Conservation (phyloP, 805 yeast genomes). For the Pichia ethanolica region DNA sequence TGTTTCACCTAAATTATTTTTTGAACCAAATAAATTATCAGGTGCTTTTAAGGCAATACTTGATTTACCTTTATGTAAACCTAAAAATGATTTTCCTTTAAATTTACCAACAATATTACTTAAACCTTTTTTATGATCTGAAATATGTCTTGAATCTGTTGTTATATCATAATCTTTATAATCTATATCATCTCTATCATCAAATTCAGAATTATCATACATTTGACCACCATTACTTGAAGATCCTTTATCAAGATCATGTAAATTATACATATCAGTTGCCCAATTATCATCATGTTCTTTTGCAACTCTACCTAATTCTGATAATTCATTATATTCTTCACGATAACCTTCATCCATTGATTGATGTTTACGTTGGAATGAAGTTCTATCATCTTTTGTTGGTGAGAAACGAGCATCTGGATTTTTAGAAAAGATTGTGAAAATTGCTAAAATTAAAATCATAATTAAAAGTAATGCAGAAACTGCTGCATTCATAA, state of each 20-base stretch:
- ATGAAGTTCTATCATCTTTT: slow-evolving; percentile 85
- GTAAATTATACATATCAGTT: slow-evolving; percentile 47
- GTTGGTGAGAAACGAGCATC: slow-evolving; percentile 86
- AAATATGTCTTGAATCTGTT: neutral
- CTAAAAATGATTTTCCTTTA: slow-evolving; percentile 33
- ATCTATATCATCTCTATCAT: neutral
- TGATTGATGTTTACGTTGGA: slow-evolving; percentile 42
- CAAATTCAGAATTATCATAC: neutral
- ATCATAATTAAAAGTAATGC: slow-evolving; percentile 64
- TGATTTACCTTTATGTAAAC: slow-evolving; percentile 14
- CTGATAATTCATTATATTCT: slow-evolving; percentile 45
- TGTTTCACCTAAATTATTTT: neutral
- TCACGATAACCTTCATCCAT: neutral
- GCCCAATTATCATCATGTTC: slow-evolving; percentile 76
- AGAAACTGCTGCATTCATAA: slow-evolving; percentile 84
- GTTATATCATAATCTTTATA: neutral
- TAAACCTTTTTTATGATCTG: slow-evolving; percentile 20
- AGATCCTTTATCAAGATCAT: slow-evolving; percentile 21
- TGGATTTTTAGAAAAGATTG: slow-evolving; percentile 73
- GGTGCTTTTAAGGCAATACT: neutral
- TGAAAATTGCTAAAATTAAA: slow-evolving; percentile 55
- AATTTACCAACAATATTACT: slow-evolving; percentile 29
- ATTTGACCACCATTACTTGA: slow-evolving; percentile 16
- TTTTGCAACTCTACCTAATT: slow-evolving; percentile 75
- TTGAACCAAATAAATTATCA: neutral